These are phyloP conservation scores for Exserohilum turcica DNA, from an alignment of 2,329 filamentous ascomycete genomes.

Conservation along the genomic window DNA sequence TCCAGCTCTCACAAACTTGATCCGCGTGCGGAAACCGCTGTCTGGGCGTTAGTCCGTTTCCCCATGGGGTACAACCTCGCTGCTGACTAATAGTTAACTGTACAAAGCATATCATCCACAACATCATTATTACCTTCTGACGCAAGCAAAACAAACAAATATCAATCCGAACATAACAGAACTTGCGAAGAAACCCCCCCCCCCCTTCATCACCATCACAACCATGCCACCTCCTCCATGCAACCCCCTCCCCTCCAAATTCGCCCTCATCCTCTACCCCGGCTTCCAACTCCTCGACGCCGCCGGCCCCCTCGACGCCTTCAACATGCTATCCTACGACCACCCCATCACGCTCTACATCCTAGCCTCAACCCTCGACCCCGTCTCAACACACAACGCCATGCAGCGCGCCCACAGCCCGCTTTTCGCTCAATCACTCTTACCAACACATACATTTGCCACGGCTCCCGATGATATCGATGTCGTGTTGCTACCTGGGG, in stretches of 20 bases:
- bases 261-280: constrained; percentile 44
- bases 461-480: constrained; percentile 58
- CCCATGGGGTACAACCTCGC: constrained; percentile 1
- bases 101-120: not conserved
- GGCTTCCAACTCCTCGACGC: constrained; percentile 48
- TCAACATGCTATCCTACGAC: constrained; percentile 46
- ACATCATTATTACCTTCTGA: not conserved
- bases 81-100: constrained; percentile 4
- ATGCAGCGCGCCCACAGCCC: constrained; percentile 18
- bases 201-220: not conserved
- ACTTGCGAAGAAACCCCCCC: too few relatives aligned
- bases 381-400: constrained; percentile 40
- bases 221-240: constrained; percentile 5
- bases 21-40: constrained; percentile 3
- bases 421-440: constrained; percentile 45
- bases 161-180: too few relatives aligned
- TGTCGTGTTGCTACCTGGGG: constrained; percentile 70
- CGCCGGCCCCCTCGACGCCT: constrained; percentile 55
- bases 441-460: constrained; percentile 62
- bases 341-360: constrained; percentile 39
- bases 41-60: constrained; percentile 11
- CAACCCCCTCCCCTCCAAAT: constrained; percentile 31
- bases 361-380: constrained; percentile 41
- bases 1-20: not conserved
- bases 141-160: too few relatives aligned